A percentile compares a stretch with the other conserved stretches of the same genome.
These are phyloP conservation scores for Whalleya microplaca DNA, from an alignment of 2,329 filamentous ascomycete species.

Conservation along the genomic window DNA sequence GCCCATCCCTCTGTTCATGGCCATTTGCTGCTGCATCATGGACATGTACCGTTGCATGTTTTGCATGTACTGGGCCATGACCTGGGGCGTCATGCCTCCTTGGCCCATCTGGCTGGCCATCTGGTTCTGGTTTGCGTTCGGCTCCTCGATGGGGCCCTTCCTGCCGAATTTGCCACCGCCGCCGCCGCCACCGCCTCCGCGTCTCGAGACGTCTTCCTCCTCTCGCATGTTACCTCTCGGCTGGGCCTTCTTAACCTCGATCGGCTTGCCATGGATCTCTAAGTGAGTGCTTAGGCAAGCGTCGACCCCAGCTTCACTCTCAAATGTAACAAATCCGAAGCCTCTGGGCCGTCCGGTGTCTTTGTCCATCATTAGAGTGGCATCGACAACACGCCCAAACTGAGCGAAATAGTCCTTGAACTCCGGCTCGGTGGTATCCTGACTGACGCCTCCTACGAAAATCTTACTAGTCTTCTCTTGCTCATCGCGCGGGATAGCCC, in stretches of 20 bases:
- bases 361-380: constrained; percentile 99
- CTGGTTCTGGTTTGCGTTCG: constrained; percentile 31
- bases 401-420: constrained; percentile 97
- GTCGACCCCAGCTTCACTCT: constrained; percentile 93
- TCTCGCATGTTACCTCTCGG: constrained; percentile 93
- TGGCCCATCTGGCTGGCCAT: constrained; percentile 39
- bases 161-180: constrained; percentile 59
- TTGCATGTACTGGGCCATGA: constrained; percentile 99
- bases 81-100: constrained; percentile 81
- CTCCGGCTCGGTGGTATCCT: constrained; percentile 94
- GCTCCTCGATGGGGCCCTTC: constrained; percentile 54
- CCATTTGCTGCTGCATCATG: constrained; percentile 93
- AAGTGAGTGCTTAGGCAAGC: constrained; percentile 83
- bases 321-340: constrained; percentile 98
- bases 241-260: constrained; percentile 98
- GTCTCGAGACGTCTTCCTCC: constrained; percentile 74
- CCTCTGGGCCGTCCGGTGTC: constrained; percentile 95
- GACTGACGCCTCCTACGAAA: constrained; percentile 95
- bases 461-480: constrained; percentile 99
- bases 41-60: constrained; percentile 97
- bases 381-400: constrained; percentile 94
- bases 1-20: constrained; percentile 74
- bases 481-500: constrained; percentile 94
- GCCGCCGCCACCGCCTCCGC: too few relatives aligned
- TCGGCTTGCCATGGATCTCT: constrained; percentile 92